phyloP scores from a whole-genome alignment of 306 rosid species.

The Sicyos baderoa region DNA sequence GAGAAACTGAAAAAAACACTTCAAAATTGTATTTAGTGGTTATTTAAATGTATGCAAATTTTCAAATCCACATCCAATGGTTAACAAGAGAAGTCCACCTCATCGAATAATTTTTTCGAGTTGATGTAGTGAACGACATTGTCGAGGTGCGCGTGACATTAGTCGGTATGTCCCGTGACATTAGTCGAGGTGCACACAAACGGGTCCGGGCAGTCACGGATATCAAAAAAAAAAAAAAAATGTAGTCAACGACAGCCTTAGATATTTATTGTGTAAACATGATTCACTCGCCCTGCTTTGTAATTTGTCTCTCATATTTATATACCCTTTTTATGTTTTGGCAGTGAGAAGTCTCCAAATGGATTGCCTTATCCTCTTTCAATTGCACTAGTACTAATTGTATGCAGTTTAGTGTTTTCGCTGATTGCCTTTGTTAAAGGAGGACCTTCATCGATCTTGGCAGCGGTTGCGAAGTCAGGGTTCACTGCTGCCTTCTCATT shows the following conservation, averaged over 20 bases:
- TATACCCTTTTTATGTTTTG: constrained; percentile 28
- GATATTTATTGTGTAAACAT: neutral
- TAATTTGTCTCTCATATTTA: constrained; percentile 16
- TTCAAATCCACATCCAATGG: too few relatives aligned
- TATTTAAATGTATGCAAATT: too few relatives aligned
- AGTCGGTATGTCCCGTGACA: too few relatives aligned
- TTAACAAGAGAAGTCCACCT: too few relatives aligned
- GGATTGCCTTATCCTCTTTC: constrained; percentile 59
- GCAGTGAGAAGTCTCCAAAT: constrained; percentile 63
- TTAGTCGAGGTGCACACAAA: too few relatives aligned
- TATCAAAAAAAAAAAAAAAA: too few relatives aligned
- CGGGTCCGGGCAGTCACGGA: too few relatives aligned
- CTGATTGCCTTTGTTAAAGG: constrained; percentile 80
- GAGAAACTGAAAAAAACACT: too few relatives aligned
- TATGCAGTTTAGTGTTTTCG: constrained; percentile 65
- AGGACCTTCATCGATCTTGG: constrained; percentile 64
- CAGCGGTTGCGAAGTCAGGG: constrained; percentile 83
- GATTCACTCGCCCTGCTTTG: neutral
- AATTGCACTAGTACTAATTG: constrained; percentile 63
- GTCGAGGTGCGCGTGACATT: too few relatives aligned
- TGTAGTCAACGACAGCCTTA: neutral
- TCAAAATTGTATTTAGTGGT: too few relatives aligned
- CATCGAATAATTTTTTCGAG: too few relatives aligned
- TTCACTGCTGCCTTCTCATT: constrained; percentile 95
- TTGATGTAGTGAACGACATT: too few relatives aligned